phyloP scores from a whole-genome alignment of 2,329 filamentous ascomycete genomes.

The Endocalyx cinctus region DNA sequence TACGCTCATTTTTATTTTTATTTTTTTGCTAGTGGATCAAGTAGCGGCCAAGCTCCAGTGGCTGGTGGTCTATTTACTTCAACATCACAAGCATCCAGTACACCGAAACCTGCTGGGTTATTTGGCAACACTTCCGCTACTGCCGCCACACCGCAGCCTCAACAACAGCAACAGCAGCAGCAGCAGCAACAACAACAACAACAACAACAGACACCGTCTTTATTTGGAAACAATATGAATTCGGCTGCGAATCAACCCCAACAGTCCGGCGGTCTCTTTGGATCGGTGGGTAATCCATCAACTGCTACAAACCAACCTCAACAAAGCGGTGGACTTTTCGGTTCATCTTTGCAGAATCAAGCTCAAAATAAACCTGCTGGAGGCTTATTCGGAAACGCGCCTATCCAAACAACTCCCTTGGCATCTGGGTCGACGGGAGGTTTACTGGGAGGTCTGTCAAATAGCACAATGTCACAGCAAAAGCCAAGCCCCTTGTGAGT shows the following conservation, averaged over 20 bases:
- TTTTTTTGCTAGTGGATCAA: conserved; percentile 27
- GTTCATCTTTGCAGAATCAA: conserved; percentile 12
- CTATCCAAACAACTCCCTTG: conserved; percentile 7
- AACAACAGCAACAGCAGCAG: no score
- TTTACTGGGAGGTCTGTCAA: no score
- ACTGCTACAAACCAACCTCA: conserved; percentile 16
- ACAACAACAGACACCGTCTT: conserved; percentile 17
- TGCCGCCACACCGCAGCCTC: conserved; percentile 20
- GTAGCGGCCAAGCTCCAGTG: conserved; percentile 27
- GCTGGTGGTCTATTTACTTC: conserved; percentile 27
- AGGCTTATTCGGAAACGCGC: conserved; percentile 15
- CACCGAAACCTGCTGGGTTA: conserved; percentile 22
- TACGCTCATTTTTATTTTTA: no score
- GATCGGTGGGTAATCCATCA: conserved; percentile 12
- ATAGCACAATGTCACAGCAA: no score
- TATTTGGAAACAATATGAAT: conserved; percentile 26
- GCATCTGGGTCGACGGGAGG: conserved; percentile 11
- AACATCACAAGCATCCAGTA: conserved; percentile 12
- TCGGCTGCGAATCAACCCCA: conserved; percentile 11
- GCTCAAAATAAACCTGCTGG: conserved; percentile 10
- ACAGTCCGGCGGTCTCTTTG: conserved; percentile 18
- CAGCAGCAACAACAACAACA: no score
- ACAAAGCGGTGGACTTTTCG: conserved; percentile 17
- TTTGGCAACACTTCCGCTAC: conserved; percentile 24
- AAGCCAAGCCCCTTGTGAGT: conserved; percentile 28